phyloP scores from a whole-genome alignment of 805 yeast genomes.

The Pichia scutulata region DNA sequence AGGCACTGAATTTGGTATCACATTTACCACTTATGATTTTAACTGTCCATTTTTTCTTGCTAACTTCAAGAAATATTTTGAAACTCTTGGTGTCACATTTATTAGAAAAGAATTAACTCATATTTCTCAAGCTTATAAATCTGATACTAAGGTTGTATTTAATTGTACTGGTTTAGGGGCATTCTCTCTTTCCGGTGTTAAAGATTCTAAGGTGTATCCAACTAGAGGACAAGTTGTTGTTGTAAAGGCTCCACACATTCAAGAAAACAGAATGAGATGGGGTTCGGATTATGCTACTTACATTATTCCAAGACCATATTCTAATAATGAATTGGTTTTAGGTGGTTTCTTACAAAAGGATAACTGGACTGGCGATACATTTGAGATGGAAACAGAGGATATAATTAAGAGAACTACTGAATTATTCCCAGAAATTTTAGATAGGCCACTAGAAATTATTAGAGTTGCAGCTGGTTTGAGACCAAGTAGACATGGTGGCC shows the following conservation, averaged over 20 bases:
- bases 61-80: conserved; percentile 39
- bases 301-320: conserved; percentile 62
- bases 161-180: conserved; percentile 79
- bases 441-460: conserved; percentile 40
- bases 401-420: conserved; percentile 52
- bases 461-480: conserved; percentile 69
- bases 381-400: conserved; percentile 48
- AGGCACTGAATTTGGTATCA: conserved; percentile 51
- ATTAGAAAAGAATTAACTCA: conserved; percentile 40
- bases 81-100: conserved; percentile 44
- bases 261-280: conserved; percentile 53
- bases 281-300: conserved; percentile 58
- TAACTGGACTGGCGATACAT: conserved; percentile 56
- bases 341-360: conserved; percentile 69
- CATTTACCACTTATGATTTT: conserved; percentile 58
- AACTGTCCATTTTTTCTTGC: conserved; percentile 58
- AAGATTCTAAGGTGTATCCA: conserved; percentile 56
- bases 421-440: conserved; percentile 42
- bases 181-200: conserved; percentile 52
- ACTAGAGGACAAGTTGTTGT: conserved; percentile 78
- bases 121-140: conserved; percentile 45
- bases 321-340: conserved; percentile 57
- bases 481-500: conserved; percentile 72
- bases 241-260: conserved; percentile 60
- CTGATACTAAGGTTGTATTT: conserved; percentile 43